Evolutionary conservation across 805 yeast genomes (phyloP).

Genomic region (Candida koratica): DNA sequence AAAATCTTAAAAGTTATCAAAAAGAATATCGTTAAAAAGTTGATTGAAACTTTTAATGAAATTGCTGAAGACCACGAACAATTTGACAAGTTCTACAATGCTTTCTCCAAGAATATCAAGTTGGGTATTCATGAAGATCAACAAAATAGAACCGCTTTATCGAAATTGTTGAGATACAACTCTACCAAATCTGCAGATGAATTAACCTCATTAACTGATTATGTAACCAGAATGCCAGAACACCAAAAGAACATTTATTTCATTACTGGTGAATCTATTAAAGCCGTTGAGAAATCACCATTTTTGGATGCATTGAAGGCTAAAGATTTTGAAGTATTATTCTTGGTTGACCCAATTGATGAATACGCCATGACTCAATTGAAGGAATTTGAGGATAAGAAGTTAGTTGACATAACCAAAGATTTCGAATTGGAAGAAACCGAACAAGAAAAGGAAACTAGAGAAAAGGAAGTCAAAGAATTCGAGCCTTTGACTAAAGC

Average conservation of each 20-base stretch:
- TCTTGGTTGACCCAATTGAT: conserved; percentile 98
- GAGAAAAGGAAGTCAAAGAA: conserved; percentile 91
- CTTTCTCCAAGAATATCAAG: conserved; percentile 96
- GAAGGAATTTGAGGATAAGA: conserved; percentile 99
- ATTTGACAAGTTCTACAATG: conserved; percentile 96
- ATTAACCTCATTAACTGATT: conserved; percentile 90
- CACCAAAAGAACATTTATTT: conserved; percentile 99
- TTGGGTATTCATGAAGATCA: conserved; percentile 99
- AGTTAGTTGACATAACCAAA: conserved; percentile 97
- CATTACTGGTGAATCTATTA: conserved; percentile 97
- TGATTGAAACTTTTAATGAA: conserved; percentile 98
- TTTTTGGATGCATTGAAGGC: conserved; percentile 98
- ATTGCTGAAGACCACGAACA: conserved; percentile 98
- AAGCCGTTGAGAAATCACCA: conserved; percentile 98
- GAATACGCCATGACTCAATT: conserved; percentile 99
- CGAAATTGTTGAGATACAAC: conserved; percentile 95
- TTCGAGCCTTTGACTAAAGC: conserved; percentile 93
- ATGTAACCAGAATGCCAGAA: conserved; percentile 99
- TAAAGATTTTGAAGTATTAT: conserved; percentile 96
- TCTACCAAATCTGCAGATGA: conserved; percentile 95
- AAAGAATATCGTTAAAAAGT: conserved; percentile 98
- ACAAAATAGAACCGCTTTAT: conserved; percentile 93
- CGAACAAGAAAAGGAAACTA: conserved; percentile 91
- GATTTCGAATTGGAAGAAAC: conserved; percentile 98
- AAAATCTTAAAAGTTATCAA: conserved; percentile 98